Base-by-base conservation (phyloP, 345 rosid genomes). In the Pseudoturritis turrita region DNA sequence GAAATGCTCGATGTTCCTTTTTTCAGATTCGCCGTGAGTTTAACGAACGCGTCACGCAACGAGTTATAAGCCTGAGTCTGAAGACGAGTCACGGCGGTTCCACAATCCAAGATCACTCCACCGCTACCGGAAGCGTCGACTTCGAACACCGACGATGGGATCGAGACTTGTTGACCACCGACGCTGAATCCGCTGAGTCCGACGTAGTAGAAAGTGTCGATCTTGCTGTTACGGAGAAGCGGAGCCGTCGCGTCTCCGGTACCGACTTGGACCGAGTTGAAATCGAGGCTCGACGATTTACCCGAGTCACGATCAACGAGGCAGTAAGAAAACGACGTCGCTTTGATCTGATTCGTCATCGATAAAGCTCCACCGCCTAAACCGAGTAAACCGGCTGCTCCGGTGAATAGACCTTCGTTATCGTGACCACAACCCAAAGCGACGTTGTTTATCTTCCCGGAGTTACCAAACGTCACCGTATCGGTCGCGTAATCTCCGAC, bases 281-380 rank as follows among this genome's bases (percentile, higher is more conserved):
- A 91, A n/a, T 95, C 96, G 6, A 95, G 87, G 5, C 82, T 79
- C 31, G 97, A 90, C 10, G 97, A 83, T 2, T 69, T 58, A 3
- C 65, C 5, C 2, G 99, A 88, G 81, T 95, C 89, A 4, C 96
- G 95, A 35, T 95, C 85, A 25, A 91, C 99, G 72, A 95, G 77
- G 46, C 99, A 95, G 79, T 91, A 95, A 1, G 97, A 86, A 17
- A 95, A 91, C 46, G 97, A 88, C 57, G 74, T 65, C 21, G 99
- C 87, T 74, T 87, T 89, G 61, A 91, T 73, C 77, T 95, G 99
- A 0, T 80, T 82, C 0, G 88, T 86, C 12, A 95, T 75, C 2
- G 99, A 95, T n/a, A 89, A 65, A 3, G 71, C 26, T n/a, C 99
- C 99, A 22, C 97, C 97, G 0, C 99, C 99, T 25, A 95, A 90